phyloP scores from a whole-genome alignment of 1,284 basidiomycete genomes.

The Apiotrichum porosum region DNA sequence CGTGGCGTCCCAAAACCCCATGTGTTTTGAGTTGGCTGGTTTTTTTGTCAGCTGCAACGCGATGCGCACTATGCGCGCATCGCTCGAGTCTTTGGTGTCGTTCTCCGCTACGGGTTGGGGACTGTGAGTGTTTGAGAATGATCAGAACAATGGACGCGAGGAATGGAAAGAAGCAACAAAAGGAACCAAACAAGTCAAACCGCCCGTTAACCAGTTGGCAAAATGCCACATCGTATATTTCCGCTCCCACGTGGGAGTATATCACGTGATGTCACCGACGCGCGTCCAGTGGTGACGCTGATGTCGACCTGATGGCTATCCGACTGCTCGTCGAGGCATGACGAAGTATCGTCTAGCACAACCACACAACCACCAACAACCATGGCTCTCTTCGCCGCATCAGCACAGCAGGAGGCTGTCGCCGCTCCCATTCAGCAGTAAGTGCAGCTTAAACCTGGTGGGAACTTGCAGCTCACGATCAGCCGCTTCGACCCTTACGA shows the following conservation, averaged over 20 bases:
- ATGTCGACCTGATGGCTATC: no score
- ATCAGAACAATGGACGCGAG: no score
- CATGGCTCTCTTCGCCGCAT: slow-evolving; percentile 38
- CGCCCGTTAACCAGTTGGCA: background rate
- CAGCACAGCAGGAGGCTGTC: slow-evolving; percentile 20
- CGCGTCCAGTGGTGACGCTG: slow-evolving; percentile 18
- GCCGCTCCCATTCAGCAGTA: slow-evolving; percentile 42
- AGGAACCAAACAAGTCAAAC: no score
- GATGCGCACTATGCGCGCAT: no score
- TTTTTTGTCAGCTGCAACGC: no score
- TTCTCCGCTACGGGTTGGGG: no score
- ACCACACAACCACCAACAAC: slow-evolving; percentile 8
- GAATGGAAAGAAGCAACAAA: no score
- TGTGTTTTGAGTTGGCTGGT: no score
- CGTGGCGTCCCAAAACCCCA: no score
- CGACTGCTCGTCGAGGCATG: no score
- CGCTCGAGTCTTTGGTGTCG: no score
- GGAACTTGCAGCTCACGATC: background rate
- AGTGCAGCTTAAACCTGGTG: slow-evolving; percentile 13
- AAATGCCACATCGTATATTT: slow-evolving; percentile 1
- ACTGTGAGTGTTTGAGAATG: no score
- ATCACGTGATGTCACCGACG: slow-evolving; percentile 4
- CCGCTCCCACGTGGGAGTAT: slow-evolving; percentile 10
- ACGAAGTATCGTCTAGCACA: background rate
- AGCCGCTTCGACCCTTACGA: slow-evolving; percentile 75